Evolutionary conservation across 2,329 filamentous ascomycete species (phyloP).

Genomic region (Orbilia javanica): DNA sequence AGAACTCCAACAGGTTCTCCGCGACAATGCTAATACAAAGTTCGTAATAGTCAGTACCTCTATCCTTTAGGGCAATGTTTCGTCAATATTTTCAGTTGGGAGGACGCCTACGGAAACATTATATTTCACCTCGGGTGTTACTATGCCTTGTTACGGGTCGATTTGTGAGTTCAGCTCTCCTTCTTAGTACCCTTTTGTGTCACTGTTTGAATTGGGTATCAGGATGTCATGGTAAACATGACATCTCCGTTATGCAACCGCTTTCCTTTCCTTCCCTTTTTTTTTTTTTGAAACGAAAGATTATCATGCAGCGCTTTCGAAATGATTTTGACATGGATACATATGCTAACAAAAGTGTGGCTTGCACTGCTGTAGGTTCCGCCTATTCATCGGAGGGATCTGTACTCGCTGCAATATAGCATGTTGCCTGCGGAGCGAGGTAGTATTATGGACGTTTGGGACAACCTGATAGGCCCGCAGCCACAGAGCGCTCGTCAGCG

Average conservation of each 20-base stretch:
- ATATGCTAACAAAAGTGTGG: background rate
- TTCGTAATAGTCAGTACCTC: conserved; percentile 78
- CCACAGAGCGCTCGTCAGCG: conserved; percentile 35
- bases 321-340: conserved; percentile 21
- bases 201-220: conserved; percentile 6
- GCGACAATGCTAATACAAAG: conserved; percentile 37
- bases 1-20: background rate
- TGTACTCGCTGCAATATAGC: conserved; percentile 97
- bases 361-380: conserved; percentile 69
- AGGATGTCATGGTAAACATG: background rate
- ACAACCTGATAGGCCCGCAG: conserved; percentile 71
- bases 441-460: conserved; percentile 88
- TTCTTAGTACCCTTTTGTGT: background rate
- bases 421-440: conserved; percentile 89
- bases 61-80: conserved; percentile 94
- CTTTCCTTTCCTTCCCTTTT: background rate
- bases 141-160: conserved; percentile 88
- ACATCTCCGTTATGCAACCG: conserved; percentile 15
- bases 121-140: conserved; percentile 88
- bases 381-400: conserved; percentile 90
- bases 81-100: conserved; percentile 97
- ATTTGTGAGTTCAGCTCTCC: conserved; percentile 70
- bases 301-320: background rate
- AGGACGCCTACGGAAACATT: conserved; percentile 92
- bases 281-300: conserved; percentile 15